These are phyloP conservation scores for Puccinellia tenuiflora DNA, from an alignment of 176 grass and related monocot genomes.

Conservation along the genomic window DNA sequence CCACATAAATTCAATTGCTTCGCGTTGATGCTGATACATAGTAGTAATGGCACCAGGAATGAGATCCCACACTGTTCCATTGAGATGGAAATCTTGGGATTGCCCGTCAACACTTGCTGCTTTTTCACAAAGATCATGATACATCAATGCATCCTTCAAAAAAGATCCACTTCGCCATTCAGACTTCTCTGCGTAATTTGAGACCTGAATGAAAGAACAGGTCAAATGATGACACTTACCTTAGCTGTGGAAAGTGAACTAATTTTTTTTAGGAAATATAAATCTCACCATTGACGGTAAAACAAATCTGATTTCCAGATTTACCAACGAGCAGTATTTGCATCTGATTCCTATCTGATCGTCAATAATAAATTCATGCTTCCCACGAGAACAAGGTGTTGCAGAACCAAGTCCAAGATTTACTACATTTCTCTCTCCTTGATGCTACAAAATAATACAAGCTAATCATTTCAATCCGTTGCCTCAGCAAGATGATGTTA, in stretches of 20 bases:
- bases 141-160: slow-evolving; percentile 35
- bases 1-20: slow-evolving; percentile 99
- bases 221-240: slow-evolving; percentile 4
- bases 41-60: slow-evolving; percentile 60
- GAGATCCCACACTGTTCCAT: slow-evolving; percentile 81
- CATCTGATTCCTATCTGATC: slow-evolving; percentile 66
- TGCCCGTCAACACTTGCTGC: slow-evolving; percentile 16
- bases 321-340: slow-evolving; percentile 56
- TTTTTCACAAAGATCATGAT: slow-evolving; percentile 50
- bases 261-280: slow-evolving; percentile 2
- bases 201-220: slow-evolving; percentile 33
- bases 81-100: slow-evolving; percentile 32
- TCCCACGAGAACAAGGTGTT: slow-evolving; percentile 48
- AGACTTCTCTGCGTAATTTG: slow-evolving; percentile 40
- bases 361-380: slow-evolving; percentile 61
- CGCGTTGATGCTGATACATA: slow-evolving; percentile 70
- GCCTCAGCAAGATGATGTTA: slow-evolving; percentile 2
- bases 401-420: slow-evolving; percentile 11
- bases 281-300: slow-evolving; percentile 49
- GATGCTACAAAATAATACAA: slow-evolving; percentile 40
- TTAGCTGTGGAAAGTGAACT: not conserved
- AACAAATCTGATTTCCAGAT: slow-evolving; percentile 57
- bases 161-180: slow-evolving; percentile 29
- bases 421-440: slow-evolving; percentile 19
- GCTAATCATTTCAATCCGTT: not conserved